These are phyloP conservation scores for Prunus davidiana DNA, from an alignment of 306 rosid genomes.

Conservation along the genomic window DNA sequence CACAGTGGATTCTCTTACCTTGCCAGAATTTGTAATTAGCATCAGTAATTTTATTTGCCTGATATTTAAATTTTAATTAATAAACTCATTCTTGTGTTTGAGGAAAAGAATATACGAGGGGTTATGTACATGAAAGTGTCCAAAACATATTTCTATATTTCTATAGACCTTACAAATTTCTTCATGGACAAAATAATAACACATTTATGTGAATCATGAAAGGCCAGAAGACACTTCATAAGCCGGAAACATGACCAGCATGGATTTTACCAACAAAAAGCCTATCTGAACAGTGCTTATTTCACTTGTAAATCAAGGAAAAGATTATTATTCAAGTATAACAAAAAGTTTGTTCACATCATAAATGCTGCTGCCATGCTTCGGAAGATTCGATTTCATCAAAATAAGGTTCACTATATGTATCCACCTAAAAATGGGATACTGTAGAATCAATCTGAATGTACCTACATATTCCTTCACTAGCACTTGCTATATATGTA, in stretches of 20 bases:
- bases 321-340: neutral
- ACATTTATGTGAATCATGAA: neutral
- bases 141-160: neutral
- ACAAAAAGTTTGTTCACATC: neutral
- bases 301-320: neutral
- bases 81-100: neutral
- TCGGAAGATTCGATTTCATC: neutral
- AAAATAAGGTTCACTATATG: neutral
- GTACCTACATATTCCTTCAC: neutral
- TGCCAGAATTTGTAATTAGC: neutral
- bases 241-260: neutral
- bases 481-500: neutral
- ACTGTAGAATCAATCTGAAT: neutral
- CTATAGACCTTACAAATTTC: neutral
- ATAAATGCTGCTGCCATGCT: neutral
- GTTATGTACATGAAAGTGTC: neutral
- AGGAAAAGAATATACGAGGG: neutral
- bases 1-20: too few species aligned
- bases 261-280: neutral
- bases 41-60: neutral
- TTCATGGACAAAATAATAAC: neutral
- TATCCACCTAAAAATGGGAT: neutral
- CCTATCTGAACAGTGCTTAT: neutral
- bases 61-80: neutral
- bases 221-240: neutral